Conservation (phyloP, 305 asterid species). For the Fraxinus sp. region DNA sequence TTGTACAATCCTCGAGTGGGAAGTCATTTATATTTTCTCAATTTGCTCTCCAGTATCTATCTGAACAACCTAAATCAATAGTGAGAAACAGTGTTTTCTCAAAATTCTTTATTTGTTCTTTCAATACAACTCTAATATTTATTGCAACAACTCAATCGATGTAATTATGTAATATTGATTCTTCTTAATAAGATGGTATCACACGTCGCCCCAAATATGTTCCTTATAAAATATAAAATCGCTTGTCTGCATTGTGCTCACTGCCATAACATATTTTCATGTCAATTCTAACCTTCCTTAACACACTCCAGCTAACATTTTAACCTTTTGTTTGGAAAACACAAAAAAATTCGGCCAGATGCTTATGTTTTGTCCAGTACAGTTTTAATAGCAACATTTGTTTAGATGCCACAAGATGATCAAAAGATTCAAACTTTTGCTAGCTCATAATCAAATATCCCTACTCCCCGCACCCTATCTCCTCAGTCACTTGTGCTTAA, state of each 20-base stretch:
- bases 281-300: background rate
- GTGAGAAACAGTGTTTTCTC: background rate
- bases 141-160: background rate
- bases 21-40: background rate
- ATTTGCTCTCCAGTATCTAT: background rate
- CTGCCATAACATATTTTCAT: background rate
- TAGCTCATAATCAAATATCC: background rate
- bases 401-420: conserved; percentile 3
- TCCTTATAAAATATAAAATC: background rate
- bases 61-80: background rate
- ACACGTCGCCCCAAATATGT: background rate
- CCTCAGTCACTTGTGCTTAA: background rate
- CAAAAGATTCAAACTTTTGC: conserved; percentile 10
- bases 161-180: background rate
- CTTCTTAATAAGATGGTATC: background rate
- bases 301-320: background rate
- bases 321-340: background rate
- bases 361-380: background rate
- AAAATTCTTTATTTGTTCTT: background rate
- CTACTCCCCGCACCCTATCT: background rate
- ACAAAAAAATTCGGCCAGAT: background rate
- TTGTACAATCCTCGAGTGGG: background rate
- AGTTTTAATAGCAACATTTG: background rate
- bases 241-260: background rate
- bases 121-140: background rate